Base-by-base conservation (phyloP, 371 early-diverging fungal genomes). In the Mucor piriformis region DNA sequence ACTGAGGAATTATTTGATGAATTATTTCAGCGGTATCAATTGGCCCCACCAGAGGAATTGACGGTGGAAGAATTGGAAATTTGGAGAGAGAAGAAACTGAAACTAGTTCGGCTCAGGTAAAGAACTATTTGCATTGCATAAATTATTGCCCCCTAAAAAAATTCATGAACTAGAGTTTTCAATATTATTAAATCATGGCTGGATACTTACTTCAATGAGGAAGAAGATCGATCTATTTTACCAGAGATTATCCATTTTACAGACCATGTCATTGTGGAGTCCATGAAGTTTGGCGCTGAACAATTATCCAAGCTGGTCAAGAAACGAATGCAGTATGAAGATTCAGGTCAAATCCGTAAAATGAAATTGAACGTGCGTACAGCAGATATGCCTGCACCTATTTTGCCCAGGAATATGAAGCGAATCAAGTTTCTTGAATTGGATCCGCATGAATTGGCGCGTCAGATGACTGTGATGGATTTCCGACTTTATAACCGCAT, bases 131-230 rank as follows among this genome's bases (percentile, higher is more conserved):
- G 23, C 24, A 46, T 24, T 13, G 21, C 20, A 24, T 46, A 5
- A 24, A 46, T 24, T 13, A 21, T 18, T 18, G 2, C n/a, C 21
- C 18, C n/a, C n/a, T 27, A 33, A 47, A 23, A 18, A 16, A 37
- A 37, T 3, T 11, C 12, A 4, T 40, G 23, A 16, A 27, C 16
- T 20, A 77, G 84, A n/a, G 96, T 97, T 3, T 91, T 88, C 70
- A 95, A 94, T 67, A 86, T 95, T 8, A 87, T 95, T 67, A 94
- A 95, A 63, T 83, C 84, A 8, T 97, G 98, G 98, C 77, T 97
- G 6, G 95, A 96, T 60, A 79, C 79, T 47, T 89, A 89, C 67
- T 95, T 89, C 78, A 76, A 88, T 13, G 94, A 95, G 59, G 88
- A 88, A 61, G 83, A 88, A 57, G 91, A 89, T 50, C 59, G 71